Base-by-base conservation (phyloP, 768 basidiomycete genomes). In the Calvatia gigantea region DNA sequence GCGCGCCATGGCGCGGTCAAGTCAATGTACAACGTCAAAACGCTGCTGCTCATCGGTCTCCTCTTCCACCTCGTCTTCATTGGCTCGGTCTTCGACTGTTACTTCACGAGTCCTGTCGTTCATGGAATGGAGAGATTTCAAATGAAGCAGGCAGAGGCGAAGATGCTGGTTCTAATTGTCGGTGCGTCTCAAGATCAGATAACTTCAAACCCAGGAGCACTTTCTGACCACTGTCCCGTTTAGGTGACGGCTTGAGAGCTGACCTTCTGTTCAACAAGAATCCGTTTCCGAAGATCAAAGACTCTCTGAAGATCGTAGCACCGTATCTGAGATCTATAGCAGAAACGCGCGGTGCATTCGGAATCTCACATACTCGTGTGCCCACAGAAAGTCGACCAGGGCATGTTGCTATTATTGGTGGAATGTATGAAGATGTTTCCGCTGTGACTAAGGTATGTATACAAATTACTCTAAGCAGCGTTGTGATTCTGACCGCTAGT, bases 371-470 rank as follows among this genome's bases (percentile, higher is more conserved):
- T 67, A 94, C 91, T 1, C 78, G 83, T 27, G 91, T 94, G 2
- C 92, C 92, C 19, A 94, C 92, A 4, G 92, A 94, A 63, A 91
- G 87, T 66, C 73, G 92, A 21, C 91, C 92, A 1, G 92, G 92
- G 7, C 92, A 94, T 66, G 91, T 94, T 23, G 91, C 92, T 19
- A 81, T 94, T 51, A 92, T 94, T 58, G 92, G 87, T 83, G 91
- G 91, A 2, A 93, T 94, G 90, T 92, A 93, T 64, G 91, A 94
- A 68, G 90, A 94, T 60, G 91, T 91, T 3, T 89, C 87, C 0
- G 91, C 91, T 14, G 91, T 92, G 28, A 91, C 88, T 19, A 90
- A 91, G 78, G 91, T 80, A 72, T 62, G 73, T 58, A 58, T 59
- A 12, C n/a, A n/a, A n/a, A n/a, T 42, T 45, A 14, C 43, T 21